Percentiles rank a stretch among this genome's conserved stretches.
Conservation (phyloP, 148 eudicot species). For the Beta vulgaris region DNA sequence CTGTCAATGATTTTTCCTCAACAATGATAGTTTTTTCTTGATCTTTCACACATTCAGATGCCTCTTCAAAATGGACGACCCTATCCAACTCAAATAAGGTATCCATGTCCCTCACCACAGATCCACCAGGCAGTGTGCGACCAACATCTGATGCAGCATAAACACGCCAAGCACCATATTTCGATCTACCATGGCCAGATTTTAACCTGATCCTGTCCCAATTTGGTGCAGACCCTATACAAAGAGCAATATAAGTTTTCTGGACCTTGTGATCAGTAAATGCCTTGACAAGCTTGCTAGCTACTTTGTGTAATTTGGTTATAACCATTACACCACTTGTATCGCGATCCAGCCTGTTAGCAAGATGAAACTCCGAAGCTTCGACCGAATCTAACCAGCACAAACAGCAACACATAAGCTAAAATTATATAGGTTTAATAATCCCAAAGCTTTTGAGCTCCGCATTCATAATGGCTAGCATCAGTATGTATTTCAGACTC, state of each 20-base stretch:
- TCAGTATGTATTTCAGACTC: neutral
- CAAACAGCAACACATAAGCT: neutral
- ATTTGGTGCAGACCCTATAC: slow-evolving; percentile 60
- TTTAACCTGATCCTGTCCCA: slow-evolving; percentile 59
- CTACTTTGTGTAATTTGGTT: slow-evolving; percentile 88
- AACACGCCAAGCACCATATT: slow-evolving; percentile 93
- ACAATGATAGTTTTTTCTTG: slow-evolving; percentile 38
- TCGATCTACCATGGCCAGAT: slow-evolving; percentile 96
- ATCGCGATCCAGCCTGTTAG: slow-evolving; percentile 95
- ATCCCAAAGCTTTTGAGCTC: neutral
- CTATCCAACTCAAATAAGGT: slow-evolving; percentile 71
- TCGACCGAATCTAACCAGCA: slow-evolving; percentile 31
- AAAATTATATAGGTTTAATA: neutral
- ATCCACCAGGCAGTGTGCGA: slow-evolving; percentile 75
- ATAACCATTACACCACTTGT: slow-evolving; percentile 85
- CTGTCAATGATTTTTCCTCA: slow-evolving; percentile 56
- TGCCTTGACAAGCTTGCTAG: slow-evolving; percentile 85
- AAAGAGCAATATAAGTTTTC: slow-evolving; percentile 75
- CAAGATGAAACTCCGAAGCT: slow-evolving; percentile 73
- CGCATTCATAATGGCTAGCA: neutral
- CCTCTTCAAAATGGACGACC: slow-evolving; percentile 22
- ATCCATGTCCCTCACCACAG: slow-evolving; percentile 78
- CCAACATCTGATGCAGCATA: slow-evolving; percentile 83
- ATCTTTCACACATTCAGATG: slow-evolving; percentile 21
- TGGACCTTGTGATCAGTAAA: slow-evolving; percentile 82